These are phyloP conservation scores for Neofusicoccum kwambonambiense DNA, from an alignment of 2,329 filamentous ascomycete species.

Conservation along the genomic window DNA sequence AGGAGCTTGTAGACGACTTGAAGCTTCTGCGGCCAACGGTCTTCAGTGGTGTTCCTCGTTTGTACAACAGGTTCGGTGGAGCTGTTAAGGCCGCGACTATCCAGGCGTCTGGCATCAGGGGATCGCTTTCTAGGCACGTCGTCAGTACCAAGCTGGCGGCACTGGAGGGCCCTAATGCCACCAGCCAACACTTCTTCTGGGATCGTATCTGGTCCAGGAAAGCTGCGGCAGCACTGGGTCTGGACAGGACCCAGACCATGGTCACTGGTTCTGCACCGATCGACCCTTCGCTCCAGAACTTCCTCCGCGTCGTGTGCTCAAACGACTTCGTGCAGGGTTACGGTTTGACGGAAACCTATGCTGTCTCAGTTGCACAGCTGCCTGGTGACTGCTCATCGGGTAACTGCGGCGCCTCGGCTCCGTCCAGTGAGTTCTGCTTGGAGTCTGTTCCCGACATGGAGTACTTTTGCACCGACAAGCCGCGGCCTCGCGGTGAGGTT, in stretches of 20 bases:
- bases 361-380: conserved; percentile 69
- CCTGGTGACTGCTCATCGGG: conserved; percentile 70
- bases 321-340: conserved; percentile 84
- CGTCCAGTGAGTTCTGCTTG: conserved; percentile 72
- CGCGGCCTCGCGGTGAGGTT: conserved; percentile 85
- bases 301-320: conserved; percentile 79
- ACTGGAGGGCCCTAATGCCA: conserved; percentile 74
- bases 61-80: conserved; percentile 87
- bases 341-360: conserved; percentile 91
- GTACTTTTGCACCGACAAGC: conserved; percentile 83
- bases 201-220: conserved; percentile 90
- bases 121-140: conserved; percentile 75
- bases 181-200: conserved; percentile 74
- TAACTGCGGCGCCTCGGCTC: conserved; percentile 74
- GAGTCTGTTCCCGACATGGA: conserved; percentile 91
- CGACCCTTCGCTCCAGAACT: conserved; percentile 82
- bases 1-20: conserved; percentile 84
- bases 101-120: conserved; percentile 75
- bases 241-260: conserved; percentile 71
- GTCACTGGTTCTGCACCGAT: conserved; percentile 88
- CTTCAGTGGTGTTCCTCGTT: conserved; percentile 84
- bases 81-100: conserved; percentile 78
- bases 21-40: conserved; percentile 80
- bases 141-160: conserved; percentile 77
- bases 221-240: conserved; percentile 76